A percentile compares a stretch with the other conserved stretches of the same genome.
Conservation (phyloP, 345 rosid species). For the Syzygium aqueum region DNA sequence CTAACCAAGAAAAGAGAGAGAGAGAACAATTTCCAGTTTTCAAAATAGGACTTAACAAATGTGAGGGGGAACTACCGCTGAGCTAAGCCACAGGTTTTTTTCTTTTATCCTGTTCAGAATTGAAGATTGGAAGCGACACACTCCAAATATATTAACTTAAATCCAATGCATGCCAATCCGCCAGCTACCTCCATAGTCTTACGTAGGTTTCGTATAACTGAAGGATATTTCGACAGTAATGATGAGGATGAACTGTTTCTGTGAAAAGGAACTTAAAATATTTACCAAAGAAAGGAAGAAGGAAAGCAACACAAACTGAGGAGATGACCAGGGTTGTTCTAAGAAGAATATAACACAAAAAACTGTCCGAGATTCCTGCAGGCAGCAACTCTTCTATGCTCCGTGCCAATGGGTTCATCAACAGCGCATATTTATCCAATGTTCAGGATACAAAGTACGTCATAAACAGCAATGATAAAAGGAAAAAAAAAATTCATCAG, state of each 20-base stretch:
- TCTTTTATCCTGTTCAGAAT: neutral
- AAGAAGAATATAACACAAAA: slow-evolving; percentile 56
- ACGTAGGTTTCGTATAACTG: neutral
- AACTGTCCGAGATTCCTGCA: slow-evolving; percentile 24
- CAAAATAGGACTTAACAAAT: neutral
- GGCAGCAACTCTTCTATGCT: slow-evolving; percentile 92
- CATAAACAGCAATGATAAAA: neutral
- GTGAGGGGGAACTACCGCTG: neutral
- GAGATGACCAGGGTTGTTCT: slow-evolving; percentile 72
- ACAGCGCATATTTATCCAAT: slow-evolving; percentile 43
- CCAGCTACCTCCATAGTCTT: neutral
- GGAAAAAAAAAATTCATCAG: neutral
- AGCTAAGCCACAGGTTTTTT: neutral
- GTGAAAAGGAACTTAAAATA: neutral
- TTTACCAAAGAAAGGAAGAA: slow-evolving; percentile 80
- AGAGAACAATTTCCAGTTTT: neutral
- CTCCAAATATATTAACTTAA: neutral
- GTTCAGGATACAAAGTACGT: slow-evolving; percentile 19
- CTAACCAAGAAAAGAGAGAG: neutral
- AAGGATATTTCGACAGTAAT: neutral
- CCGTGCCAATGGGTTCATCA: slow-evolving; percentile 85
- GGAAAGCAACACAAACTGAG: slow-evolving; percentile 71
- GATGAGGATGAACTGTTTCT: neutral
- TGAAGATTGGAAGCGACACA: neutral
- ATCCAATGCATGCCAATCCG: neutral